phyloP scores from a whole-genome alignment of 2,329 filamentous ascomycete species.

The Paraconiothyrium sp. region DNA sequence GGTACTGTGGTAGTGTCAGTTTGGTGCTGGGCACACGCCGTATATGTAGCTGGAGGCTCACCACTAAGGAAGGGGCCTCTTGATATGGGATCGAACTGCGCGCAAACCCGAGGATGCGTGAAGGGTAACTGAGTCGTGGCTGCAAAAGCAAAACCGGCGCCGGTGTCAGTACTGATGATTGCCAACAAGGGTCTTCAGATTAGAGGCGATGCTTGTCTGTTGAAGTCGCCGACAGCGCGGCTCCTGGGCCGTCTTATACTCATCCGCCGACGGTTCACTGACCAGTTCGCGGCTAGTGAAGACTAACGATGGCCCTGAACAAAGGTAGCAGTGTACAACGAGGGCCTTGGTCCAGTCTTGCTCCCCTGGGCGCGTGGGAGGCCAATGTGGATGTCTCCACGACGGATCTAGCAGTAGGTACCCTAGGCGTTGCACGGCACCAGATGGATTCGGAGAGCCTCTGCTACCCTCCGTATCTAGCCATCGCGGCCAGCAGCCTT shows the following conservation, averaged over 20 bases:
- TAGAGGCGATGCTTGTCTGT: conserved; percentile 33
- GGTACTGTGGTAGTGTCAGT: conserved; percentile 34
- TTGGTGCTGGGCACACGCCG: conserved; percentile 25
- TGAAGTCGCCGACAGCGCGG: conserved; percentile 39
- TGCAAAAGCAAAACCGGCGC: conserved; percentile 39
- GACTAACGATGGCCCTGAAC: conserved; percentile 20
- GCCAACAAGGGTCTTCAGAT: conserved; percentile 28
- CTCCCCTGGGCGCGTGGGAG: conserved; percentile 29
- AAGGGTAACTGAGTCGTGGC: conserved; percentile 42
- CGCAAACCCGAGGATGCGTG: conserved; percentile 34
- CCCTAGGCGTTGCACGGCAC: conserved; percentile 42
- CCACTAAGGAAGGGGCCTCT: conserved; percentile 31
- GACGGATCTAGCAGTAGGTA: conserved; percentile 48
- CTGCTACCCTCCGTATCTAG: conserved; percentile 35
- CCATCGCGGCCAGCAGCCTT: conserved; percentile 36
- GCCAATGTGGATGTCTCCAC: conserved; percentile 42
- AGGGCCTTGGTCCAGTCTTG: conserved; percentile 34
- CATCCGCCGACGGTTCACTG: conserved; percentile 26
- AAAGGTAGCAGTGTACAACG: conserved; percentile 38
- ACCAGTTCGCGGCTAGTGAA: conserved; percentile 36
- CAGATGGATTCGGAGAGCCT: conserved; percentile 36
- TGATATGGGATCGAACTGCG: conserved; percentile 34
- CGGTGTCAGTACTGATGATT: conserved; percentile 28
- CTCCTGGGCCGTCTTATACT: conserved; percentile 49
- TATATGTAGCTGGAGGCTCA: conserved; percentile 42